Base-by-base conservation (phyloP, 441 rosid genomes). In the Erysimum pusillum region DNA sequence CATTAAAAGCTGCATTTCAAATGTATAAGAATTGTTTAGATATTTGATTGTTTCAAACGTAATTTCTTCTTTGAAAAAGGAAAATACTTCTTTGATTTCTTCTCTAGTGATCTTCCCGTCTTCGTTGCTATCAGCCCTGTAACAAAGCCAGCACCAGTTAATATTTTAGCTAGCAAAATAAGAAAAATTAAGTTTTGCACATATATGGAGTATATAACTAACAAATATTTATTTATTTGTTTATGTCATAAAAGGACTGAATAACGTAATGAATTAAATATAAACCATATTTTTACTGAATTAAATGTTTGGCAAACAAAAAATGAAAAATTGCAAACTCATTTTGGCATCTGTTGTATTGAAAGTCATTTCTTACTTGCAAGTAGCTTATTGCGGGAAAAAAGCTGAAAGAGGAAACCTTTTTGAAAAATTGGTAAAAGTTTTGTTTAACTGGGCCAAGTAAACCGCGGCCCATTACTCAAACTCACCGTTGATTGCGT, bases 101-200 rank as follows among this genome's bases (percentile, higher is more conserved):
- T 83, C 87, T 75, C 91, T 87, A 6, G 97, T 88, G 66, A 96
- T 83, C 80, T 87, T 86, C 76, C 98, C 98, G 60, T 96, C 98
- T 83, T 82, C 97, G 54, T 96, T 91, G 74, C 94, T 91, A 57
- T 96, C 98, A 58, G 88, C 98, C 99, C 97, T 93, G 84, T 42
- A 76, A 82, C 58, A 54, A 36, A 20, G 44, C 34, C 45, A 0
- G 9, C n/a, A 46, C 8, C 1, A 6, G 1, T 14, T 42, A 74
- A 2, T 25, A 28, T 60, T 31, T 31, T 52, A 64, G 46, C 69
- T 15, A 0, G 14, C 18, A 10, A 9, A 59, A 35, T 20, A 74
- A 13, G 20, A 9, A 10, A 6, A 31, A 0, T 5, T 4, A 52
- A n/a, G 52, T 45, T n/a, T 17, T 45, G 12, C 22, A 14, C 4